Percentiles rank a stretch among this genome's conserved stretches.
Conservation (phyloP, 73 alveolate genomes). For the Paramecium bursaria region DNA sequence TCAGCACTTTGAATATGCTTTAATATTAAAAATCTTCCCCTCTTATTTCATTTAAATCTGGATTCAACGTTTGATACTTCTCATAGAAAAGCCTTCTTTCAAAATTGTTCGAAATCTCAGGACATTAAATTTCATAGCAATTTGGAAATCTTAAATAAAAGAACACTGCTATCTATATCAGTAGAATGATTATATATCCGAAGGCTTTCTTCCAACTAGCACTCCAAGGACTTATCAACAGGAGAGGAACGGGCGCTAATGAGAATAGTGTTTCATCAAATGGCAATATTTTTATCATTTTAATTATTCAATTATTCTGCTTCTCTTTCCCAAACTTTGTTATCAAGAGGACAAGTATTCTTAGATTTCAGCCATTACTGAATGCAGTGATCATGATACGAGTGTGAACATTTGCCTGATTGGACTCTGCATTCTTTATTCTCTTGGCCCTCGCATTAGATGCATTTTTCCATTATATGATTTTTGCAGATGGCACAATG, state of each 20-base stretch:
- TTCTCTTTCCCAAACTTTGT: slow-evolving; percentile 44
- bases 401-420: slow-evolving; percentile 41
- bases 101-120: slow-evolving; percentile 16
- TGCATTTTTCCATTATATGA: slow-evolving; percentile 58
- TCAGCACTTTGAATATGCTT: not conserved
- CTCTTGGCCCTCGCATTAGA: slow-evolving; percentile 50
- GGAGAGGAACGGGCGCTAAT: no score
- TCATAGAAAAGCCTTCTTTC: slow-evolving; percentile 38
- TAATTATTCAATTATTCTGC: no score
- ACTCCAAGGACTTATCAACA: no score
- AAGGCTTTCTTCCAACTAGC: no score
- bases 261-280: no score
- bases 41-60: slow-evolving; percentile 32
- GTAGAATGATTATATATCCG: no score
- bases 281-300: no score
- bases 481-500: slow-evolving; percentile 63
- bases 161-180: not conserved
- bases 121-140: slow-evolving; percentile 41
- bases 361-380: slow-evolving; percentile 43
- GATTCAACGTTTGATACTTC: slow-evolving; percentile 1
- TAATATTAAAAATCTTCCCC: slow-evolving; percentile 29
- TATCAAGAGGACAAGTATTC: slow-evolving; percentile 58
- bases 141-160: not conserved
- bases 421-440: not conserved
- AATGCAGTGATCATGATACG: slow-evolving; percentile 59